Percentiles rank a stretch among this genome's conserved stretches.
Conservation (phyloP, 129 eudicot genomes). For the Ambrosia artemisiifolia region DNA sequence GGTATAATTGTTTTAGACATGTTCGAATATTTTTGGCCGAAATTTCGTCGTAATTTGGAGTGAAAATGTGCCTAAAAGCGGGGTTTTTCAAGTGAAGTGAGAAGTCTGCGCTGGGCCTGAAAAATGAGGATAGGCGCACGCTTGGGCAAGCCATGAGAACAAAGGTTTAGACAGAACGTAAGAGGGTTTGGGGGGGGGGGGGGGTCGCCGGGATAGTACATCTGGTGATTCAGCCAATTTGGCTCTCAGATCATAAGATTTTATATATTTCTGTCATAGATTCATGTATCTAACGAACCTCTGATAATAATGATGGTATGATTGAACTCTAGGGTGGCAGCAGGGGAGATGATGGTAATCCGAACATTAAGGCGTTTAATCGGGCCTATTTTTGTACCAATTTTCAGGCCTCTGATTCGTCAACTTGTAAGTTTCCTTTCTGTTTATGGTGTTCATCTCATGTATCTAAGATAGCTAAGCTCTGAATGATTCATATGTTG, state of each 20-base stretch:
- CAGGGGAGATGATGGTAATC: conserved; percentile 23
- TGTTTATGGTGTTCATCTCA: not conserved
- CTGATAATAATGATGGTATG: not conserved
- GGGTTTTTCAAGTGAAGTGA: too few species aligned
- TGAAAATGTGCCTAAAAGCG: too few species aligned
- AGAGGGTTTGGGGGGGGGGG: too few species aligned
- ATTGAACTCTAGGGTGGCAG: conserved; percentile 8
- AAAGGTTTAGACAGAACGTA: too few species aligned
- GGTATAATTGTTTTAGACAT: too few species aligned
- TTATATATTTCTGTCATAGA: not conserved
- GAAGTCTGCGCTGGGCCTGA: too few species aligned
- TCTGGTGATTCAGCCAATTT: not conserved
- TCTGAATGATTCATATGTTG: not conserved
- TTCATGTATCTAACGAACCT: too few species aligned
- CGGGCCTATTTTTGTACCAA: conserved; percentile 13
- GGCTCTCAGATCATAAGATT: not conserved
- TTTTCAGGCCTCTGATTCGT: conserved; percentile 18
- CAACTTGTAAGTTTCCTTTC: conserved; percentile 21
- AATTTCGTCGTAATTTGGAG: too few species aligned
- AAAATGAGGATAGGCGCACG: too few species aligned
- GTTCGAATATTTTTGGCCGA: too few species aligned
- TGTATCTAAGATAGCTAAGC: not conserved
- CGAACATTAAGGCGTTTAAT: conserved; percentile 12
- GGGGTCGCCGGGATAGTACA: too few species aligned
- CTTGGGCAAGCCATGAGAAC: too few species aligned